A percentile compares a stretch with the other conserved stretches of the same genome.
These are phyloP conservation scores for Penicillium sp. DNA, from an alignment of 2,329 filamentous ascomycete species.

Conservation along the genomic window DNA sequence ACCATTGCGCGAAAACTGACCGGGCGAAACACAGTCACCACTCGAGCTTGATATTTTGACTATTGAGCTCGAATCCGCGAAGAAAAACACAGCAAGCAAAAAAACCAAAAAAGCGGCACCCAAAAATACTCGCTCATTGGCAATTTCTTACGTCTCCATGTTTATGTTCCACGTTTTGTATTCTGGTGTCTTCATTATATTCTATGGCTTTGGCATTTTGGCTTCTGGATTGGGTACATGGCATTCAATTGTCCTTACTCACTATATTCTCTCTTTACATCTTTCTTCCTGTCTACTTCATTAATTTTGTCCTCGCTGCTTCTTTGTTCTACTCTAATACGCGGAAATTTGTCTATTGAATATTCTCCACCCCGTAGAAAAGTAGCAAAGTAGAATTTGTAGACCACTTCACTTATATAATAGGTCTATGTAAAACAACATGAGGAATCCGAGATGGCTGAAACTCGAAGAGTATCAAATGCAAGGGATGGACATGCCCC, in stretches of 20 bases:
- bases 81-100: not conserved
- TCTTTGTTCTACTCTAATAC: conserved; percentile 5
- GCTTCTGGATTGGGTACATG: conserved; percentile 1
- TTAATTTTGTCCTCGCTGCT: not conserved
- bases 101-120: not conserved
- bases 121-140: not conserved
- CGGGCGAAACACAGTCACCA: conserved; percentile 23
- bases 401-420: not conserved
- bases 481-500: not conserved
- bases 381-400: too few species aligned
- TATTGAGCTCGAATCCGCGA: not conserved
- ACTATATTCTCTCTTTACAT: conserved; percentile 8
- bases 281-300: not conserved
- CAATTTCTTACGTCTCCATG: not conserved
- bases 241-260: not conserved
- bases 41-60: conserved; percentile 17
- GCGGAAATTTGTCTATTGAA: conserved; percentile 3
- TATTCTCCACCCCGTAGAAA: not conserved
- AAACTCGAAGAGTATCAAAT: not conserved
- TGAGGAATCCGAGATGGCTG: too few species aligned
- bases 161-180: conserved; percentile 1
- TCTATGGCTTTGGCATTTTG: conserved; percentile 3
- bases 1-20: conserved; percentile 32
- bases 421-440: not conserved
- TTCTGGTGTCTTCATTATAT: conserved; percentile 1